Conservation (phyloP, 1,284 basidiomycete species). For the Meira nashicola region DNA sequence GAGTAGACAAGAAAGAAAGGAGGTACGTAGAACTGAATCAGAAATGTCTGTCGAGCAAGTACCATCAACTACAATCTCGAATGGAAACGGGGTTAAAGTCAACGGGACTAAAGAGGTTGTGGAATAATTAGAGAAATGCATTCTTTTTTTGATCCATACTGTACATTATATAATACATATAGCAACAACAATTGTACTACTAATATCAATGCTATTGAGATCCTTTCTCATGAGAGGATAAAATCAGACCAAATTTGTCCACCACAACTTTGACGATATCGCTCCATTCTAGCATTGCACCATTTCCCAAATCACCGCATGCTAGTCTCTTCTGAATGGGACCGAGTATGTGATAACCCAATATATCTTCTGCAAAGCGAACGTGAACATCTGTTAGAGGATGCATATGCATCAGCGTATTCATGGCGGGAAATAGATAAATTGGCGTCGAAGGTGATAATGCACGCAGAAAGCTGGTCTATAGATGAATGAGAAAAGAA, state of each 20-base stretch:
- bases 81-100: too few relatives aligned
- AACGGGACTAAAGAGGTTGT: too few relatives aligned
- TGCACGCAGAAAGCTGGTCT: slow-evolving; percentile 88
- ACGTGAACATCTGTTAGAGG: slow-evolving; percentile 83
- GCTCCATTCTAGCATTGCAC: slow-evolving; percentile 47
- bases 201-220: too few relatives aligned
- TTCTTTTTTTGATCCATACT: too few relatives aligned
- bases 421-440: slow-evolving; percentile 94
- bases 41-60: too few relatives aligned
- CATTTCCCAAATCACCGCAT: slow-evolving; percentile 77
- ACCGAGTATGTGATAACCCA: slow-evolving; percentile 75
- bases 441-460: slow-evolving; percentile 74
- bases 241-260: slow-evolving; percentile 17
- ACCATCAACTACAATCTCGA: too few relatives aligned
- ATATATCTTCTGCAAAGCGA: slow-evolving; percentile 64
- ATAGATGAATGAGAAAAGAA: not conserved
- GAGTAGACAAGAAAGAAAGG: too few relatives aligned
- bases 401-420: slow-evolving; percentile 93
- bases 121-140: too few relatives aligned
- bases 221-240: too few relatives aligned
- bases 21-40: too few relatives aligned
- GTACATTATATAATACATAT: too few relatives aligned
- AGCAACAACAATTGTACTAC: too few relatives aligned
- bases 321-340: slow-evolving; percentile 81
- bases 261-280: slow-evolving; percentile 31